Evolutionary conservation across 1,284 basidiomycete genomes (phyloP), one percentile per base, ranked within the genome.

Genomic region (Veloboletus limbatus): DNA sequence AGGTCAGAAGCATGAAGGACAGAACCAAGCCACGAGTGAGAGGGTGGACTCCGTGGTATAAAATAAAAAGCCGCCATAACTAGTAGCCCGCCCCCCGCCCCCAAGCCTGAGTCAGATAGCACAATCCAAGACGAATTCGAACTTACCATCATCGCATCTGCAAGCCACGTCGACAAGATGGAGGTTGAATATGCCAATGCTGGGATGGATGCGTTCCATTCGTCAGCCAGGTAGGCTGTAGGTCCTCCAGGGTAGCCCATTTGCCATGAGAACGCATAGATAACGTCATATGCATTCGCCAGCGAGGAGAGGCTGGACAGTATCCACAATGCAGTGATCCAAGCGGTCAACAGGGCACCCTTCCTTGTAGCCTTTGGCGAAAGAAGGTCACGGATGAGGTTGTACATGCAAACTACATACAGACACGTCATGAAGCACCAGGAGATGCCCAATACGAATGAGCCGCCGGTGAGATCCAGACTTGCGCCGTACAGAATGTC

Each of bases 71-170:
- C n/a, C 43, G 37, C 43, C 43, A 48, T 8, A 48, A 16, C 44
- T 47, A 26, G n/a, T n/a, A n/a, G n/a, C n/a, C n/a, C n/a, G n/a
- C n/a, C n/a, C n/a, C n/a, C n/a, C n/a, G n/a, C n/a, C n/a, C n/a
- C n/a, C n/a, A n/a, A n/a, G n/a, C n/a, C n/a, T n/a, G n/a, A 8
- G 32, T 28, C 22, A 34, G 24, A 21, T 2, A 16, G 8, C 17
- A 7, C 8, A 11, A 4, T 8, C 13, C 1, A 8, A 26, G 3
- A 14, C 5, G 1, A 10, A 11, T 16, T 18, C 25, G 3, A 21
- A 28, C 38, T 22, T 20, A 47, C 47, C 26, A 48, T 35, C 14
- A 49, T 9, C 9, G n/a, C 38, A n/a, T 49, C 47, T 8, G 47
- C 27, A 11, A 48, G 20, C 44, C 37, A 47, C 37, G 28, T 36